Percentiles rank a stretch among this genome's conserved stretches.
Evolutionary conservation across 1,284 basidiomycete genomes (phyloP).

Genomic region (Ceratobasidium sp.): DNA sequence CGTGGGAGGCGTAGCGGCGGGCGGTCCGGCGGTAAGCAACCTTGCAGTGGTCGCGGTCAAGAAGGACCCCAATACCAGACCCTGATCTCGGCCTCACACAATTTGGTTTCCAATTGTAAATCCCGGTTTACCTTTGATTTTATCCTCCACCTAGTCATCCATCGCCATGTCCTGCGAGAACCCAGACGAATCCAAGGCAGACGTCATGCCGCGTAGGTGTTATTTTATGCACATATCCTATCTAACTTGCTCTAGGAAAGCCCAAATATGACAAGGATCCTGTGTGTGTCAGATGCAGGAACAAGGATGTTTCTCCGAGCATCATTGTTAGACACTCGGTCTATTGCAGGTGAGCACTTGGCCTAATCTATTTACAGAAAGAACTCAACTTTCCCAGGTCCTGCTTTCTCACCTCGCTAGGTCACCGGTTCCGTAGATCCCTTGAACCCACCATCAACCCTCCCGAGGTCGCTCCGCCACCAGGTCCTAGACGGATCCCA

Average conservation of each 20-base stretch:
- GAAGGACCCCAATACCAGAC: conserved; percentile 5
- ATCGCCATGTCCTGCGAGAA: conserved; percentile 43
- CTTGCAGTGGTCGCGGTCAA: conserved; percentile 19
- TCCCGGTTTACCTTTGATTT: neutral
- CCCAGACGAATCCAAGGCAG: conserved; percentile 37
- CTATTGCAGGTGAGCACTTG: conserved; percentile 73
- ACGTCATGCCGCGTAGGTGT: conserved; percentile 42
- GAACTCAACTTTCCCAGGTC: conserved; percentile 53
- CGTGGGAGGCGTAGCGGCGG: neutral
- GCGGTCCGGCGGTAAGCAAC: conserved; percentile 17
- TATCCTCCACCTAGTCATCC: neutral
- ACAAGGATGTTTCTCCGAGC: conserved; percentile 58
- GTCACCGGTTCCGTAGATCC: conserved; percentile 66
- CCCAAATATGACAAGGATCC: conserved; percentile 68
- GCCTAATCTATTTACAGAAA: neutral
- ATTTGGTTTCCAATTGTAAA: conserved; percentile 35
- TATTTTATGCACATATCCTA: neutral
- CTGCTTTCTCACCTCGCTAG: conserved; percentile 69
- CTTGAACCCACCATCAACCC: conserved; percentile 70
- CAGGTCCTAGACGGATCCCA: conserved; percentile 4
- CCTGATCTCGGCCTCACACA: conserved; percentile 1
- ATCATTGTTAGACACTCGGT: conserved; percentile 77
- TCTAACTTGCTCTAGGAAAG: conserved; percentile 54
- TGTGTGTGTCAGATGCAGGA: conserved; percentile 73
- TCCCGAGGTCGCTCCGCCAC: conserved; percentile 47